Base-by-base conservation (phyloP, 345 rosid genomes). In the Geranium rotundifolium region DNA sequence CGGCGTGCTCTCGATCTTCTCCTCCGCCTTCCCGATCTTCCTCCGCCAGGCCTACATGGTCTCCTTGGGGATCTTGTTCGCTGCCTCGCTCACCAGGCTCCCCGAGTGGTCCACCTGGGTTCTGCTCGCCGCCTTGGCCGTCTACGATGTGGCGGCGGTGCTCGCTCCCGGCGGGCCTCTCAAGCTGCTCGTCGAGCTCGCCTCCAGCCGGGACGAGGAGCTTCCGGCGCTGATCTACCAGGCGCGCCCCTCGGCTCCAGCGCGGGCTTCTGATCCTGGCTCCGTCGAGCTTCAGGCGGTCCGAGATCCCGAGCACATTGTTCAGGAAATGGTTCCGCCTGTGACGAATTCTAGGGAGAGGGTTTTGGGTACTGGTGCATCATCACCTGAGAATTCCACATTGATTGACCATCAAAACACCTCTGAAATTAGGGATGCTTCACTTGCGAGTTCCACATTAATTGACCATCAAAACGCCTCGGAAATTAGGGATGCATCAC, bases 61-160 rank as follows among this genome's bases (percentile, higher is more conserved):
- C 50, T 81, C 63, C 16, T 60, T 90, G 80, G 99, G 99, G 55
- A 80, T 93, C 57, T 72, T 83, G 73, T 91, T 90, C 50, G 99
- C 99, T 0, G 84, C 90, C 66, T 92, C 96, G 99, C 87, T 92
- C 71, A 86, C 99, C 1, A 93, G 86, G 69, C 66, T 93, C 65
- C 99, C 97, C 0, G 97, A 93, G 57, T 93, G 97, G 99, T 90
- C 97, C 70, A 92, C 99, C 0, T 92, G 99, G 99, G 74, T 67
- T 68, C 72, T 88, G 72, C 73, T 92, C 56, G 87, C 90, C 62
- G 97, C 97, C n/a, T 57, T 92, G 72, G 99, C 97, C 66, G 30
- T 86, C 37, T 92, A 92, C 75, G 99, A 92, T 75, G 65, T 92
- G 79, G 88, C 80, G 23, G 99, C 97, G 19, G 99, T 92, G 72